Conservation (phyloP, 2,329 filamentous ascomycete genomes). For the Gaeumannomyces tritici region DNA sequence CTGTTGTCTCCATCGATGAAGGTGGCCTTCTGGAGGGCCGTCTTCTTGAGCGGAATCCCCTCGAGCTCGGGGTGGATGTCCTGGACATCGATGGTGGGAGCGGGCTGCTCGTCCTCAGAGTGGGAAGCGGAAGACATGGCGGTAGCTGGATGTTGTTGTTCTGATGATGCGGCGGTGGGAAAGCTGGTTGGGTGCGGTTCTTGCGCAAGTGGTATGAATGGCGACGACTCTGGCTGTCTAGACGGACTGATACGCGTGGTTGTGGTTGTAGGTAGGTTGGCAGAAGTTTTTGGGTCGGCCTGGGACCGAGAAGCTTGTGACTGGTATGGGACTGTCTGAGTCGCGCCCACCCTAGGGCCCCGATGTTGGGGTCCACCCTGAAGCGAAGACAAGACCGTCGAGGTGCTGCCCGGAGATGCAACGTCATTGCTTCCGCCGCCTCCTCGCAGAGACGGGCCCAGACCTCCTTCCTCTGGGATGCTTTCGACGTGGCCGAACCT, state of each 20-base stretch:
- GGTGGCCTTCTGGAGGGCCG: slow-evolving; percentile 40
- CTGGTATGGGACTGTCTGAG: not conserved
- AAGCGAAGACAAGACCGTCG: not conserved
- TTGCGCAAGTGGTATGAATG: slow-evolving; percentile 1
- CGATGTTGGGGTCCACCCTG: not conserved
- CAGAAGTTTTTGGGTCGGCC: not conserved
- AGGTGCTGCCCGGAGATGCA: not conserved
- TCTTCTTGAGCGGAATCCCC: slow-evolving; percentile 46
- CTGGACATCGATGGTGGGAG: slow-evolving; percentile 45
- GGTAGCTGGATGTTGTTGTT: slow-evolving; percentile 5
- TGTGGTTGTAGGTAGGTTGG: not conserved
- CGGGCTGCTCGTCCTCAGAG: slow-evolving; percentile 18
- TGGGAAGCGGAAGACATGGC: not conserved
- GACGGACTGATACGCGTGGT: not conserved
- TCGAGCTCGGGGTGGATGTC: slow-evolving; percentile 50
- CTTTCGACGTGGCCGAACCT: not conserved
- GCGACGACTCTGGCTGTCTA: not conserved
- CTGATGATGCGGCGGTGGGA: not conserved
- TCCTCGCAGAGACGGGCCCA: not conserved
- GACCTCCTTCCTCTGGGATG: slow-evolving; percentile 1
- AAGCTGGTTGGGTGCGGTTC: not conserved
- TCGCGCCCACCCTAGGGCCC: not conserved
- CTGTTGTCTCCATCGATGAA: slow-evolving; percentile 30
- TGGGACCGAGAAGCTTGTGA: not conserved
- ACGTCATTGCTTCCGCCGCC: not conserved